Base-by-base conservation (phyloP, 2,329 filamentous ascomycete species). In the Penicillium brasilianum region DNA sequence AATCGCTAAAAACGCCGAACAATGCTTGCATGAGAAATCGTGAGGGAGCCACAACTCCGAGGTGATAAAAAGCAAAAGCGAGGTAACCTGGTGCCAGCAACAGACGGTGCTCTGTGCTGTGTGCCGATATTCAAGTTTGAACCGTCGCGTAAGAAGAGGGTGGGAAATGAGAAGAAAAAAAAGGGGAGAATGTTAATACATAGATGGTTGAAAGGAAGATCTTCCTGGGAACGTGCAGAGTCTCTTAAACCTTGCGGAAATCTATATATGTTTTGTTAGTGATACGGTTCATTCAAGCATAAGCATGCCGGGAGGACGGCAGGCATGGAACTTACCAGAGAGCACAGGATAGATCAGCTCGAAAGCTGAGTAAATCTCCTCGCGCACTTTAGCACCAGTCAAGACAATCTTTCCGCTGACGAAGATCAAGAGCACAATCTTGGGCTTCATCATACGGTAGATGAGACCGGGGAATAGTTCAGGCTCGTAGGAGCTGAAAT, bases 381-480 rank as follows among this genome's bases (percentile, higher is more conserved):
- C 95, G 71, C 95, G 90, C 67, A 98, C 93, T 78, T 99, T 98
- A 69, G 95, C 95, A 74, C 95, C 95, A 44, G 95, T 98, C 76
- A 98, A 86, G 73, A 98, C 95, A 65, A 98, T 98, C 86, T 98
- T 98, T 75, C 94, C 95, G 74, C 90, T 95, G 73, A 98, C 94
- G 83, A 98, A 98, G 79, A 99, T 97, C 75, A 98, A 84, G 28
- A 98, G 88, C 57, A 98, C 94, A 70, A 98, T 97, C 88, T 98
- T 98, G 20, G 95, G 95, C 85, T 98, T 98, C 85, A 98, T 97
- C 95, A 99, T 99, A 78, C 95, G 93, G 82, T 99, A 99, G 82
- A 99, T 99, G 55, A 99, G 89, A 87, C 95, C 95, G 74, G 95
- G 95, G 87, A 98, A 99, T 78, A 99, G 80, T 77, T 99, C 95